phyloP scores from a whole-genome alignment of 495 filamentous ascomycete genomes.

The Talaromyces stipitatus region DNA sequence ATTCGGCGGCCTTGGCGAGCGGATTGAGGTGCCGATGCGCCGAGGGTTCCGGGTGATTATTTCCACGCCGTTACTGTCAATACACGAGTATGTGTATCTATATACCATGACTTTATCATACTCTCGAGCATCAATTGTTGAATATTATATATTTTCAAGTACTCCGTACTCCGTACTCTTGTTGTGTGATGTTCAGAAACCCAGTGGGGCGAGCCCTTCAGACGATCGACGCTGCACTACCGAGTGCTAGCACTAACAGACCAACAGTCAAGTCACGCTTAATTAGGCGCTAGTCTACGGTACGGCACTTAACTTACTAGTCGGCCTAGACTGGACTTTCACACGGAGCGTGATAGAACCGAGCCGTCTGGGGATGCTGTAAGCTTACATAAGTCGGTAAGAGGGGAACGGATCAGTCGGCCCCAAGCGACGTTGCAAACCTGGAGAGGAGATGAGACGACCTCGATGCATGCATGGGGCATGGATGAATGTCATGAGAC shows the following conservation, averaged over 20 bases:
- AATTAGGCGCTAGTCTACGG: neutral
- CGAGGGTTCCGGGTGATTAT: neutral
- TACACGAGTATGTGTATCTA: neutral
- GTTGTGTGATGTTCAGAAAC: neutral
- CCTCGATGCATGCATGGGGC: neutral
- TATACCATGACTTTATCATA: neutral
- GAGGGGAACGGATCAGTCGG: neutral
- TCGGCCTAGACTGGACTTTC: too few species aligned
- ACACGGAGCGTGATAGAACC: neutral
- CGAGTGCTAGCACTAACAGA: too few species aligned
- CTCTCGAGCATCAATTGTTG: neutral
- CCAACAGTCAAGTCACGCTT: neutral
- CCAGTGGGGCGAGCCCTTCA: neutral
- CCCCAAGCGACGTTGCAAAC: too few species aligned
- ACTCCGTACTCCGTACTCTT: too few species aligned
- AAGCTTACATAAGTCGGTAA: too few species aligned
- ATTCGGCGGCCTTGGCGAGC: neutral
- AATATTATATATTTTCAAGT: too few species aligned
- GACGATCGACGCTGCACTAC: neutral
- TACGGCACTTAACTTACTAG: too few species aligned
- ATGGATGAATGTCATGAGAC: neutral
- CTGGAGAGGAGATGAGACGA: too few species aligned
- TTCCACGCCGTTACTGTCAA: neutral
- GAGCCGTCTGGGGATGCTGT: neutral
- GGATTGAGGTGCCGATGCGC: neutral